phyloP scores from a whole-genome alignment of 2,329 filamentous ascomycete species.

The Akanthomyces muscarius region DNA sequence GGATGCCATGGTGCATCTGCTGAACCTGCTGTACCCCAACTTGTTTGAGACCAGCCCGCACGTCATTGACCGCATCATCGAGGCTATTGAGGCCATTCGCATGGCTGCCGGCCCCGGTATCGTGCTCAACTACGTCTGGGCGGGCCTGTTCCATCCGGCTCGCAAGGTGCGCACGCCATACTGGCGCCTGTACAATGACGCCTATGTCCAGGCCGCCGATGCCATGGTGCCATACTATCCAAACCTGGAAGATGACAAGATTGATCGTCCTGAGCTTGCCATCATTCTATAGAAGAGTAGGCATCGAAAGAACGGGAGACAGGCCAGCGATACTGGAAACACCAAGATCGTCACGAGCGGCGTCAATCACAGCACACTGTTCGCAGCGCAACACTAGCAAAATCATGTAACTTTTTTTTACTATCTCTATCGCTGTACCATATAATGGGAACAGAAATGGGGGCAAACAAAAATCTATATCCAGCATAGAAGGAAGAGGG shows the following conservation, averaged over 20 bases:
- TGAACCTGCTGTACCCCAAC: slow-evolving; percentile 95
- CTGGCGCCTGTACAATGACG: slow-evolving; percentile 95
- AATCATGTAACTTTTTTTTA: slow-evolving; percentile 2
- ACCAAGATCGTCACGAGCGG: not conserved
- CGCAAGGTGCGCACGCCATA: slow-evolving; percentile 92
- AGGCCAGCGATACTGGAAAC: not conserved
- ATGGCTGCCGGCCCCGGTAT: slow-evolving; percentile 89
- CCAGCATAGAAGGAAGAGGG: slow-evolving; percentile 5
- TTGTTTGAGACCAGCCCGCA: slow-evolving; percentile 97
- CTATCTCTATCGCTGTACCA: slow-evolving; percentile 9
- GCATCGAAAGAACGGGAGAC: not conserved
- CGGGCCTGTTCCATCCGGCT: slow-evolving; percentile 93
- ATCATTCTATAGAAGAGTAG: slow-evolving; percentile 64
- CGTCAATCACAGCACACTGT: not conserved
- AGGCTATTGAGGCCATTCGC: slow-evolving; percentile 92
- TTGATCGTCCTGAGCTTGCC: slow-evolving; percentile 74
- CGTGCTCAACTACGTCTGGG: slow-evolving; percentile 98
- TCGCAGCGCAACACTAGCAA: not conserved
- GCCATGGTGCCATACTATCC: slow-evolving; percentile 97
- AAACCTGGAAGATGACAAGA: slow-evolving; percentile 72
- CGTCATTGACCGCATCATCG: slow-evolving; percentile 96
- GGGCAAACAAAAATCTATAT: not conserved
- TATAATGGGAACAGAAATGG: not conserved
- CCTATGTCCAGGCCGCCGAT: slow-evolving; percentile 90
- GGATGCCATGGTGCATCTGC: slow-evolving; percentile 95